phyloP scores from a whole-genome alignment of 306 rosid genomes.

The Quercus variabilis region DNA sequence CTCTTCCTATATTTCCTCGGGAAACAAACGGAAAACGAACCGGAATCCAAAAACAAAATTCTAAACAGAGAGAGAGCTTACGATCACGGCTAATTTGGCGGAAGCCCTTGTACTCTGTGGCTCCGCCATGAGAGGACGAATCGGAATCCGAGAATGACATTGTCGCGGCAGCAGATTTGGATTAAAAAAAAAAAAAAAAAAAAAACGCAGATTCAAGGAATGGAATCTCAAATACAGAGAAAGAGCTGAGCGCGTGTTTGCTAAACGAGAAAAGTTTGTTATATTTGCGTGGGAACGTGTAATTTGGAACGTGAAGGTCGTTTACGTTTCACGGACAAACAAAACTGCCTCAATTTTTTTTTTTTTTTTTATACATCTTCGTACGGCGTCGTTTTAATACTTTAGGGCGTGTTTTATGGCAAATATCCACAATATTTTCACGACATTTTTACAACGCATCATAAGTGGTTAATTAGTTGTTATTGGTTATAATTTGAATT shows the following conservation, averaged over 20 bases:
- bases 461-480: no score
- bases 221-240: conserved; percentile 1
- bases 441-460: no score
- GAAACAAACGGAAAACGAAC: conserved; percentile 15
- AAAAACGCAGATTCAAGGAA: not conserved
- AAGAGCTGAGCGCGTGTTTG: conserved; percentile 15
- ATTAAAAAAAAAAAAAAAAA: conserved; percentile 2
- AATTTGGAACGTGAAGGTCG: conserved; percentile 36
- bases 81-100: conserved; percentile 77
- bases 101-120: conserved; percentile 60
- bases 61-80: conserved; percentile 34
- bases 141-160: conserved; percentile 94
- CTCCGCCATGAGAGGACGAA: conserved; percentile 41
- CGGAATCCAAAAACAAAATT: not conserved
- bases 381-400: no score
- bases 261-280: conserved; percentile 37
- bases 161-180: conserved; percentile 23
- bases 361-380: no score
- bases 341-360: not conserved
- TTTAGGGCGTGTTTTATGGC: no score
- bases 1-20: conserved; percentile 6
- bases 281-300: conserved; percentile 33
- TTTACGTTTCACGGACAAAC: conserved; percentile 33
- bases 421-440: no score
- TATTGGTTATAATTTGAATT: no score